phyloP scores from a whole-genome alignment of 2,329 filamentous ascomycete species.

The Ascomycota sp. region DNA sequence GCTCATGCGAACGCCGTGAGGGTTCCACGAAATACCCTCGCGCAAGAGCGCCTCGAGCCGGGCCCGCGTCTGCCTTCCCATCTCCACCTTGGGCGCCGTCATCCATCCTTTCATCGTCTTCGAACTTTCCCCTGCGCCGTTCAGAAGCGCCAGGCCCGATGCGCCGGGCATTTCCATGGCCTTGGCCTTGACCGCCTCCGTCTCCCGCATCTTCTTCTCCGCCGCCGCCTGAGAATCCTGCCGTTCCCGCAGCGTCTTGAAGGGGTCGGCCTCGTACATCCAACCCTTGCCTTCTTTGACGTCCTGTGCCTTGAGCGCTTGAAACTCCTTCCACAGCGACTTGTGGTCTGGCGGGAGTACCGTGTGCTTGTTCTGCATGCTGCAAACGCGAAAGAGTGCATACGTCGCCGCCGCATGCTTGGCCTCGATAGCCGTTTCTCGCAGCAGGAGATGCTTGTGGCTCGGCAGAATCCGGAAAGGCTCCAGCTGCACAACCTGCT shows the following conservation, averaged over 20 bases:
- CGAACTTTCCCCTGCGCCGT: conserved; percentile 18
- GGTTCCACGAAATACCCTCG: conserved; percentile 70
- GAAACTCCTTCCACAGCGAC: conserved; percentile 81
- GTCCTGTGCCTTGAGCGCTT: conserved; percentile 62
- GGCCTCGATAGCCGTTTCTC: conserved; percentile 71
- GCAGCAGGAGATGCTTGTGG: conserved; percentile 55
- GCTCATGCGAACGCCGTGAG: conserved; percentile 48
- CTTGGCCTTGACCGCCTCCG: conserved; percentile 46
- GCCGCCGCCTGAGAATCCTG: conserved; percentile 56
- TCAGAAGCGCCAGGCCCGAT: conserved; percentile 32
- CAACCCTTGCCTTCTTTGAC: conserved; percentile 56
- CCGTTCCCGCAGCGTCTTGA: conserved; percentile 57
- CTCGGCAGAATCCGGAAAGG: conserved; percentile 63
- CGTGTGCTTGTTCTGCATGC: conserved; percentile 89
- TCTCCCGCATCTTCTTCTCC: conserved; percentile 62
- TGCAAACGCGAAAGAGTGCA: conserved; percentile 76
- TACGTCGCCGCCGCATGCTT: conserved; percentile 87
- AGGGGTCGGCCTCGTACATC: conserved; percentile 94
- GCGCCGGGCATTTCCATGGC: conserved; percentile 41
- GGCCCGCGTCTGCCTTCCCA: conserved; percentile 62
- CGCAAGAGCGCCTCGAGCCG: conserved; percentile 66
- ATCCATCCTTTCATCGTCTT: conserved; percentile 57
- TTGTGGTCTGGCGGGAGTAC: conserved; percentile 82
- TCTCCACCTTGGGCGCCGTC: conserved; percentile 73
- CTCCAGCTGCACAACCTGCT: conserved; percentile 52